A percentile compares a stretch with the other conserved stretches of the same genome.
Conservation (phyloP, 2,329 filamentous ascomycete species). For the Beauveria australis region DNA sequence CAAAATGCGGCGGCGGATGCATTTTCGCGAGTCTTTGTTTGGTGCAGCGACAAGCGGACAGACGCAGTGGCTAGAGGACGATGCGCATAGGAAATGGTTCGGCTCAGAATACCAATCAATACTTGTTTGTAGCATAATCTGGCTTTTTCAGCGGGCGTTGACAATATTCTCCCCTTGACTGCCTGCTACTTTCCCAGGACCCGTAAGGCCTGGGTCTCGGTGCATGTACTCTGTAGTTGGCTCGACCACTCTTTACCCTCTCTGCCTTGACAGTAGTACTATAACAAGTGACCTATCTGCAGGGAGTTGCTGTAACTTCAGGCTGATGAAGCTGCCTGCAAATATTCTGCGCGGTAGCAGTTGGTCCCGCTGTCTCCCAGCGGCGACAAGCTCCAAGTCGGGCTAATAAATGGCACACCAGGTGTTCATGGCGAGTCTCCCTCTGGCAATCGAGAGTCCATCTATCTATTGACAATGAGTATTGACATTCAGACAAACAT, state of each 20-base stretch:
- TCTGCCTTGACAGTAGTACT: constrained; percentile 13
- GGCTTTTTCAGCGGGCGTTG: neutral
- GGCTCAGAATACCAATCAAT: neutral
- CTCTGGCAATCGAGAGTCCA: neutral
- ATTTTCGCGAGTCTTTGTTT: constrained; percentile 1
- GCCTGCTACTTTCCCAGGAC: too few relatives aligned
- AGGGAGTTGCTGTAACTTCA: constrained; percentile 15
- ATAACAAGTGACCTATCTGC: neutral
- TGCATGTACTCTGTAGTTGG: neutral
- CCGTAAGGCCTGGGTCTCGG: neutral
- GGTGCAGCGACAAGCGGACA: constrained; percentile 6
- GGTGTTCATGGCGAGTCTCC: too few relatives aligned
- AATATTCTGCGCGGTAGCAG: neutral
- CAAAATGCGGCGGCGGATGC: neutral
- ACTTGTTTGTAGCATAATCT: neutral
- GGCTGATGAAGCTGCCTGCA: neutral
- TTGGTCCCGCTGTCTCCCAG: neutral
- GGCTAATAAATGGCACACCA: neutral
- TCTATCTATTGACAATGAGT: neutral
- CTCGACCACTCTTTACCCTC: neutral
- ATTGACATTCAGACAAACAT: neutral
- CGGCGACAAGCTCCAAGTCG: neutral
- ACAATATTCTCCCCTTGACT: too few relatives aligned
- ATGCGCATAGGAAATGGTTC: neutral
- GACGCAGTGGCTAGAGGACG: neutral